A percentile compares a stretch with the other conserved stretches of the same genome.
phyloP scores from a whole-genome alignment of 331 rosid species.

The Quercus phellos region DNA sequence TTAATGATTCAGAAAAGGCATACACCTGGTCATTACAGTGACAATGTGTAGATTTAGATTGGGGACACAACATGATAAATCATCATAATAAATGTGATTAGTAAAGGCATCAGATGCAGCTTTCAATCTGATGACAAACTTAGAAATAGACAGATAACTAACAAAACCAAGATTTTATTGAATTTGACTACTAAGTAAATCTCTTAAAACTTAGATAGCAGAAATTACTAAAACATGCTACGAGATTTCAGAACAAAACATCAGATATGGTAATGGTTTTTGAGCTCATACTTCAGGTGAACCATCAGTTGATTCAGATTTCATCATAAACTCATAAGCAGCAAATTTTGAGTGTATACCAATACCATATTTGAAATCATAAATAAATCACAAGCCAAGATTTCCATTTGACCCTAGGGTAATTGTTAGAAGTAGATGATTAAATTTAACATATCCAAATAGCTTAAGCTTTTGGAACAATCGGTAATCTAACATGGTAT shows the following conservation, averaged over 20 bases:
- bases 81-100: not conserved
- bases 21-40: not conserved
- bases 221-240: not conserved
- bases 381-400: not conserved
- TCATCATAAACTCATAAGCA: not conserved
- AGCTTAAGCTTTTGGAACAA: no score
- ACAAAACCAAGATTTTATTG: not conserved
- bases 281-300: not conserved
- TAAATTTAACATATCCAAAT: no score
- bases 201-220: not conserved
- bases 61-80: not conserved
- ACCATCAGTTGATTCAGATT: not conserved
- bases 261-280: not conserved
- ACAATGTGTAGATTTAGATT: not conserved
- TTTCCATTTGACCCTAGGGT: not conserved
- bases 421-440: no score
- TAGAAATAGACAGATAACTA: not conserved
- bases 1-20: not conserved
- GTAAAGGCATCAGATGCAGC: not conserved
- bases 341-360: constrained; percentile 1
- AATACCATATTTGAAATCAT: not conserved
- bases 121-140: constrained; percentile 13
- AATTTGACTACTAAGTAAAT: not conserved
- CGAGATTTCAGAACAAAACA: not conserved
- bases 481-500: no score